Conservation (phyloP, 257 asterid species). For the Primulina huaijiensis region DNA sequence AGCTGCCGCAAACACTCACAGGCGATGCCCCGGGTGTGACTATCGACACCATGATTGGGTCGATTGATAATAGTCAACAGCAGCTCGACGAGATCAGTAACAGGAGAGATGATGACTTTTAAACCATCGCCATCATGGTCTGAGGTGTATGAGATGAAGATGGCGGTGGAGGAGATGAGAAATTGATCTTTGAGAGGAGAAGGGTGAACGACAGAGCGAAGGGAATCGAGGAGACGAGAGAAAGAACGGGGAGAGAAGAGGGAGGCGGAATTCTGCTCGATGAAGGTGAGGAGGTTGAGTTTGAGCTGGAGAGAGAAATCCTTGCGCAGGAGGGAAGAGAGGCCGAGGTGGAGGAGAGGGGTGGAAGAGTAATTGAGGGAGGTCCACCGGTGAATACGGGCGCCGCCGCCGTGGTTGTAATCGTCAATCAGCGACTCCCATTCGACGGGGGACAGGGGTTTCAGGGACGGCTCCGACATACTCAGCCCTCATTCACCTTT, state of each 20-base stretch:
- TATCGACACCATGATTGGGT: slow-evolving; percentile 78
- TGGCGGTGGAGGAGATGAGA: slow-evolving; percentile 61
- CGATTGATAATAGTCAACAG: slow-evolving; percentile 56
- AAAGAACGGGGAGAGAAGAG: slow-evolving; percentile 27
- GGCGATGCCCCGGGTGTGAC: slow-evolving; percentile 74
- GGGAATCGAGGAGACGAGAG: slow-evolving; percentile 57
- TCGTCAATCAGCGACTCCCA: slow-evolving; percentile 88
- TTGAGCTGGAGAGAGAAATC: slow-evolving; percentile 62
- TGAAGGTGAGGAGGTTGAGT: slow-evolving; percentile 66
- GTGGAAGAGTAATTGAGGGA: slow-evolving; percentile 24
- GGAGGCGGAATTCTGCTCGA: slow-evolving; percentile 49
- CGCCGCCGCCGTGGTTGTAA: slow-evolving; percentile 58
- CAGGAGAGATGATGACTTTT: slow-evolving; percentile 21
- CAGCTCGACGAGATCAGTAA: slow-evolving; percentile 62
- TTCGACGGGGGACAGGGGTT: slow-evolving; percentile 59
- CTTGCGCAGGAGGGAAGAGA: slow-evolving; percentile 65
- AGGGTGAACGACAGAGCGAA: slow-evolving; percentile 57
- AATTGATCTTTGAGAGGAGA: slow-evolving; percentile 76
- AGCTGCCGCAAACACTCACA: slow-evolving; percentile 89
- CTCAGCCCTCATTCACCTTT: neutral
- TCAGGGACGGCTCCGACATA: slow-evolving; percentile 31
- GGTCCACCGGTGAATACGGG: slow-evolving; percentile 46
- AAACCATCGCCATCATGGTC: slow-evolving; percentile 19
- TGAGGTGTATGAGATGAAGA: slow-evolving; percentile 37
- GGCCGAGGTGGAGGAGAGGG: slow-evolving; percentile 52